Conservation (phyloP, 345 rosid genomes). For the Balakata baccata region DNA sequence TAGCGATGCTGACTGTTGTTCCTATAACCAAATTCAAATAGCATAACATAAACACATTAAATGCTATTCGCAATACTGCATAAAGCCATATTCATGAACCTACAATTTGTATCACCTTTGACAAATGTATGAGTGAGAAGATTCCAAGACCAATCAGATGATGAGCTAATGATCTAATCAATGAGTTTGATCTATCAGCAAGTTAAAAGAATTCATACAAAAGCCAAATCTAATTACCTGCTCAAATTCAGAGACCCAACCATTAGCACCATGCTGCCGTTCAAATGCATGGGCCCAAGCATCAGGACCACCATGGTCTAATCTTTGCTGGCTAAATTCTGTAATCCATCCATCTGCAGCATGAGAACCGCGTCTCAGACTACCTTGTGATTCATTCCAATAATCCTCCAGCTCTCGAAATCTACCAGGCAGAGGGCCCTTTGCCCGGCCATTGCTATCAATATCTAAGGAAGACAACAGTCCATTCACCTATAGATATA, state of each 20-base stretch:
- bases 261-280: constrained; percentile 80
- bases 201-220: neutral
- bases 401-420: constrained; percentile 79
- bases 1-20: constrained; percentile 59
- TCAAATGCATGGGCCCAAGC: constrained; percentile 90
- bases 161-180: constrained; percentile 1
- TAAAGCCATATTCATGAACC: neutral
- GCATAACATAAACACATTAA: constrained; percentile 1
- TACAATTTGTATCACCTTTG: neutral
- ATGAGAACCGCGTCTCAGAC: constrained; percentile 52
- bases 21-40: constrained; percentile 41
- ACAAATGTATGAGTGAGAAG: neutral
- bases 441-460: constrained; percentile 60
- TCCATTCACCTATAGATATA: constrained; percentile 70
- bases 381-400: constrained; percentile 97
- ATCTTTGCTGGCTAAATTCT: constrained; percentile 66
- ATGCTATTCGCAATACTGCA: neutral
- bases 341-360: constrained; percentile 72
- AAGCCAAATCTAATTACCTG: constrained; percentile 44
- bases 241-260: constrained; percentile 97
- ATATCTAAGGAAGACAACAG: constrained; percentile 86
- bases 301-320: constrained; percentile 54
- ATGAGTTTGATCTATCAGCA: neutral
- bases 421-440: constrained; percentile 75
- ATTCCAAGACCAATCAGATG: neutral